A percentile compares a stretch with the other conserved stretches of the same genome.
Evolutionary conservation across 2,329 filamentous ascomycete species (phyloP).

Genomic region (Metarhizium guizhouense): DNA sequence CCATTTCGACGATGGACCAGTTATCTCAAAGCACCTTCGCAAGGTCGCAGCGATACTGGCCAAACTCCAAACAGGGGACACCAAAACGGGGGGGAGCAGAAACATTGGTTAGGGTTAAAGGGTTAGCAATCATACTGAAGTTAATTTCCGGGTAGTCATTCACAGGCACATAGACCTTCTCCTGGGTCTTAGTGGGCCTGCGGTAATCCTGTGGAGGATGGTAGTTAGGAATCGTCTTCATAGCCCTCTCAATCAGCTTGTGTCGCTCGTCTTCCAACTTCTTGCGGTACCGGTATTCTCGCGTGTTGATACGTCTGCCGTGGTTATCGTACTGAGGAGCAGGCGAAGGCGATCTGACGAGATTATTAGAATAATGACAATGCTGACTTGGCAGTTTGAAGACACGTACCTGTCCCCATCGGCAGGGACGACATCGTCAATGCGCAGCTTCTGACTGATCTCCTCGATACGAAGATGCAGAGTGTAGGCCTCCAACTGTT

Average conservation of each 20-base stretch:
- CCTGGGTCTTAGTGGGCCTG: constrained; percentile 98
- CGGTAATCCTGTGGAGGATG: constrained; percentile 97
- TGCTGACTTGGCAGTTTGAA: not conserved
- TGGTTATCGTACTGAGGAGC: constrained; percentile 98
- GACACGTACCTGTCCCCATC: constrained; percentile 81
- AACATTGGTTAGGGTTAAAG: constrained; percentile 65
- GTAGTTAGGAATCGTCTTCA: constrained; percentile 99
- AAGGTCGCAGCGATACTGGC: constrained; percentile 29
- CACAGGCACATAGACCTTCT: constrained; percentile 99
- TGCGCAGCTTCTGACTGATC: constrained; percentile 97
- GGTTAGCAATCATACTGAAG: constrained; percentile 99
- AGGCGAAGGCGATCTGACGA: constrained; percentile 78
- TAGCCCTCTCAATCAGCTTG: constrained; percentile 96
- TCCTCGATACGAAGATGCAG: constrained; percentile 96
- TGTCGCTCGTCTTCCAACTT: constrained; percentile 96
- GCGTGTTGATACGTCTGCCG: constrained; percentile 96
- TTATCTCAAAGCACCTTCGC: constrained; percentile 20
- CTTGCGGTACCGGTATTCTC: constrained; percentile 98
- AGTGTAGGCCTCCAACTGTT: constrained; percentile 96
- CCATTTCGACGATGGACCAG: constrained; percentile 24
- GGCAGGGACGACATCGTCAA: constrained; percentile 96
- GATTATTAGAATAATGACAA: constrained; percentile 4
- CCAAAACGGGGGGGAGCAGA: constrained; percentile 22
- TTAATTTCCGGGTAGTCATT: constrained; percentile 99
- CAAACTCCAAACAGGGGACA: constrained; percentile 30